Evolutionary conservation across 2,329 filamentous ascomycete species (phyloP).

Genomic region (Pestalotiopsis sp.): DNA sequence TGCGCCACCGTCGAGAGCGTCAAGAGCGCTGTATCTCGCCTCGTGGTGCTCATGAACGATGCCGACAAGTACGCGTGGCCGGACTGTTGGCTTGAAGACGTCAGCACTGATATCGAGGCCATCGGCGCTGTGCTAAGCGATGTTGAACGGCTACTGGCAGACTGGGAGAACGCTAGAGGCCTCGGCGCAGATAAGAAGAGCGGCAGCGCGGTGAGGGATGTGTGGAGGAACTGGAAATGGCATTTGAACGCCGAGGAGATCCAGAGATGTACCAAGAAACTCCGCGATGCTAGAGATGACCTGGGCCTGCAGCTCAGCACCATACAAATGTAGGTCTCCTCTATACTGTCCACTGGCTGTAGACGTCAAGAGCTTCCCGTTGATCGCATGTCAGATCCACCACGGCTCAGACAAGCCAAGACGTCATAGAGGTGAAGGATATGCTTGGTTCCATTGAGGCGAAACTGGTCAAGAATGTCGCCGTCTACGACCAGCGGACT

Average conservation of each 20-base stretch:
- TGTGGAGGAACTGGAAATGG: slow-evolving; percentile 5
- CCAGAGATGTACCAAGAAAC: neutral
- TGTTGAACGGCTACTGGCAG: neutral
- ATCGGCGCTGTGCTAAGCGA: slow-evolving; percentile 1
- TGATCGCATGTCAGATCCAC: neutral
- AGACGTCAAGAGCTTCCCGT: neutral
- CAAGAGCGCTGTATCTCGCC: neutral
- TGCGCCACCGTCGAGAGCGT: slow-evolving; percentile 8
- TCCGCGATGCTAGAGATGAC: neutral
- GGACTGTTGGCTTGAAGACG: neutral
- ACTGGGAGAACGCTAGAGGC: neutral
- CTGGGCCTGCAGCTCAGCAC: neutral
- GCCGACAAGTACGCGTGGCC: neutral
- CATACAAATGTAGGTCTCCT: slow-evolving; percentile 3
- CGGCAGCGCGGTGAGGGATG: neutral
- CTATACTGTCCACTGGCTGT: neutral
- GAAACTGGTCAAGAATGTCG: neutral
- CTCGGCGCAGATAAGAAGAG: neutral
- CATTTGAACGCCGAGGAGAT: slow-evolving; percentile 4
- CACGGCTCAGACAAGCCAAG: slow-evolving; percentile 3
- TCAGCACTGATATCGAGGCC: neutral
- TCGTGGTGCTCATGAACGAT: neutral
- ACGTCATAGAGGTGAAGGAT: neutral
- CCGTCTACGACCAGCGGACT: neutral
- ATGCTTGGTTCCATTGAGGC: neutral